A percentile compares a stretch with the other conserved stretches of the same genome.
phyloP scores from a whole-genome alignment of 1,284 basidiomycete genomes.

The Tilletia setariae region DNA sequence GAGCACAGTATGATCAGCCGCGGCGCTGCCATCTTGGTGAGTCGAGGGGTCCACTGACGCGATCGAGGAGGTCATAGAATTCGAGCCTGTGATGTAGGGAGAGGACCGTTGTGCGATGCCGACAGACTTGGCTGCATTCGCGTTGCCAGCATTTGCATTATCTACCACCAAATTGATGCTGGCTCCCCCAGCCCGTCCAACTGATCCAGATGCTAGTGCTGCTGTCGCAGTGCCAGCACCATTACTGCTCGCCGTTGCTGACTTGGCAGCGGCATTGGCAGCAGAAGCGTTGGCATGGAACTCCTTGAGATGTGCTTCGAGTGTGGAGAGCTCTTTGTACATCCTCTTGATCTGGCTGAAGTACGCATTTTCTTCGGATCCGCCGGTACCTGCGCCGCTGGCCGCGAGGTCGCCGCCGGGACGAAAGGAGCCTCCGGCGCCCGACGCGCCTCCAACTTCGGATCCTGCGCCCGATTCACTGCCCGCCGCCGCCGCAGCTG shows the following conservation, averaged over 20 bases:
- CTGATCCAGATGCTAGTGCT: not conserved
- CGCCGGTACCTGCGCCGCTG: not conserved
- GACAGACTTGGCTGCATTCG: not conserved
- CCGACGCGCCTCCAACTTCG: not conserved
- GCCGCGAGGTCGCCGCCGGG: not conserved
- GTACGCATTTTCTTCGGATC: slow-evolving; percentile 62
- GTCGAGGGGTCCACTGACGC: no score
- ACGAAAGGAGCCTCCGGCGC: not conserved
- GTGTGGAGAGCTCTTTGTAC: slow-evolving; percentile 69
- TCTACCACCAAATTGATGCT: no score
- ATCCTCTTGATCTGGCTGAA: slow-evolving; percentile 73
- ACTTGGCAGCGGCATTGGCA: not conserved
- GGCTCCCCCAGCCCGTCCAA: no score
- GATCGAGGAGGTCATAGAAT: not conserved
- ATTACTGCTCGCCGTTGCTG: not conserved
- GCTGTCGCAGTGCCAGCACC: not conserved
- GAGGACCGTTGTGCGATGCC: slow-evolving; percentile 24
- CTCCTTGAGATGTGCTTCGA: slow-evolving; percentile 70
- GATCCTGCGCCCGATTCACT: slow-evolving; percentile 7
- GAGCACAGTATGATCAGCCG: not conserved
- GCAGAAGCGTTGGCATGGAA: slow-evolving; percentile 56
- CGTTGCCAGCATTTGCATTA: not conserved
- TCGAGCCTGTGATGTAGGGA: not conserved
- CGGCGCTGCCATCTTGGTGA: no score
- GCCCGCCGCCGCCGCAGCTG: slow-evolving; percentile 12